Conservation (phyloP, 352 stramenopile genomes). For the Globisporangium spinosum region DNA sequence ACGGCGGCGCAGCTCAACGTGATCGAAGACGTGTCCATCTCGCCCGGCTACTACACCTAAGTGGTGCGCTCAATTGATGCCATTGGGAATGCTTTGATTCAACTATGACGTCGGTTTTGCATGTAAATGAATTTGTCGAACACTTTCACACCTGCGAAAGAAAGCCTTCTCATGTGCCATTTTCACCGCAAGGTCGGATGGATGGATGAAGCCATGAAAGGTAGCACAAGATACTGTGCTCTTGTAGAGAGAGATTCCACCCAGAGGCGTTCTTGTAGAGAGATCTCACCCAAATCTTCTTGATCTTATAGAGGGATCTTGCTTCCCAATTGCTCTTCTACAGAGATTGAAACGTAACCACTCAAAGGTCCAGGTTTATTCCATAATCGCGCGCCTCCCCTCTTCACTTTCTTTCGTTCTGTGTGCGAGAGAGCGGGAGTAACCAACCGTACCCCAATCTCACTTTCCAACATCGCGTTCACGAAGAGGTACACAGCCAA, state of each 20-base stretch:
- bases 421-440: neutral
- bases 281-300: neutral
- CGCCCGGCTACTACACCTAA: constrained; percentile 69
- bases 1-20: constrained; percentile 58
- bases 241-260: neutral
- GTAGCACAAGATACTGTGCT: neutral
- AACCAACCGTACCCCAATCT: constrained; percentile 13
- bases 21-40: constrained; percentile 76
- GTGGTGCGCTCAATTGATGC: neutral
- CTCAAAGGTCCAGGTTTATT: constrained; percentile 2
- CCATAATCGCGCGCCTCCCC: neutral
- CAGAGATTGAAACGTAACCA: constrained; percentile 24
- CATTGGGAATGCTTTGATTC: neutral
- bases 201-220: neutral
- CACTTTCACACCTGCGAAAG: neutral
- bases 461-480: neutral
- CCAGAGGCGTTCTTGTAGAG: constrained; percentile 1
- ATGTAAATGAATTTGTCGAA: neutral
- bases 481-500: neutral
- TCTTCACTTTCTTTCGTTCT: neutral
- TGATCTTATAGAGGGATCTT: constrained; percentile 23
- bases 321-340: constrained; percentile 24
- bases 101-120: neutral
- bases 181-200: neutral
- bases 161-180: neutral